A percentile compares a stretch with the other conserved stretches of the same genome.
phyloP scores from a whole-genome alignment of 192 early-diverging fungal genomes.

The Phlyctochytrium bullatum region DNA sequence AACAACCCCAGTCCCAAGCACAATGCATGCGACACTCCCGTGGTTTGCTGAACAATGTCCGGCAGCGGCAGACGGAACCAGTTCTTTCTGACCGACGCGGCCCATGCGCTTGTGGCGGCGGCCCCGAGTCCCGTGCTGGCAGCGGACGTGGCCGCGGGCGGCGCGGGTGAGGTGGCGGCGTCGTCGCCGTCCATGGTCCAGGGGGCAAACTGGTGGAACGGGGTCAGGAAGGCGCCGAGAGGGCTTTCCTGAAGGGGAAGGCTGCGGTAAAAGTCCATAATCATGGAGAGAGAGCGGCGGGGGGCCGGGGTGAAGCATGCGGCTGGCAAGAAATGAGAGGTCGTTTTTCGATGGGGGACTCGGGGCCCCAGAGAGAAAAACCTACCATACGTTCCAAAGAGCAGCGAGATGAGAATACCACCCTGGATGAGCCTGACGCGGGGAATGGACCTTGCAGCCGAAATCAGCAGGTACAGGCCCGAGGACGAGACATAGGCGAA shows the following conservation, averaged over 20 bases:
- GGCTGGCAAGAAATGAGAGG: no score
- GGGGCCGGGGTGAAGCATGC: conserved; percentile 9
- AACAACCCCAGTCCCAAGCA: conserved; percentile 16
- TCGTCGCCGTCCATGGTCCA: no score
- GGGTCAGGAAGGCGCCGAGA: neutral
- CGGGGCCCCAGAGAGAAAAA: neutral
- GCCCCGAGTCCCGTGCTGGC: no score
- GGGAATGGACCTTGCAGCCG: conserved; percentile 3
- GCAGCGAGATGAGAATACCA: neutral
- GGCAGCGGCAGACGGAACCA: conserved; percentile 4
- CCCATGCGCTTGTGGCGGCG: no score
- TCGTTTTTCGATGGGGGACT: neutral
- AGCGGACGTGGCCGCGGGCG: no score
- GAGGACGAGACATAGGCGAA: conserved; percentile 12
- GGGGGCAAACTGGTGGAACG: neutral
- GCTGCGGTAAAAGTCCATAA: neutral
- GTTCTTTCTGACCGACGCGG: neutral
- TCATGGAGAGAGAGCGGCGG: neutral
- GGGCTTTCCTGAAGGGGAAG: neutral
- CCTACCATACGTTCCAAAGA: conserved; percentile 8
- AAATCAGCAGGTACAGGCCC: neutral
- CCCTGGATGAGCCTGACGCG: neutral
- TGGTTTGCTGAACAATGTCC: neutral
- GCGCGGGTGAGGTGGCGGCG: no score
- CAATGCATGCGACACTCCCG: conserved; percentile 21